Base-by-base conservation (phyloP, 495 filamentous ascomycete genomes). In the Penicillium nucicola region DNA sequence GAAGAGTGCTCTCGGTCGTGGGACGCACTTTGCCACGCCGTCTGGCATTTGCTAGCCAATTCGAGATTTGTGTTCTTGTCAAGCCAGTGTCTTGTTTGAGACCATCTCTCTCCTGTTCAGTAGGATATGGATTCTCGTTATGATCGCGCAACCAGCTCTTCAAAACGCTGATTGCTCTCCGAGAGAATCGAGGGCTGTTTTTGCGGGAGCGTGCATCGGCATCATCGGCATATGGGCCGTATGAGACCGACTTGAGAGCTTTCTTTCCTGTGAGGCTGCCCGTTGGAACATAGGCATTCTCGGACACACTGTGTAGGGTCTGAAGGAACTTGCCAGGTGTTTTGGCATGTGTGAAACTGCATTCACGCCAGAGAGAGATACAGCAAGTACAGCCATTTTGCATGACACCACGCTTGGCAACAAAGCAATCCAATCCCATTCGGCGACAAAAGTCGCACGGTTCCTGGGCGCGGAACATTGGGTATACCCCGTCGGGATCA, bases 41-140 rank as follows among this genome's bases (percentile, higher is more conserved):
- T 33, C 89, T 83, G 46, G 89, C 87, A 65, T 95, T 95, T 42
- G 89, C 89, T 10, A 95, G 78, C 89, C 89, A 93, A 61, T 92
- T 92, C 19, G 82, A 83, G 42, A 95, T 88, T 64, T 95, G 89
- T 10, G 74, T 84, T 55, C 83, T 79, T 53, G 76, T 89, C 20
- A 95, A 77, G 11, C 88, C 88, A 2, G 89, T 95, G 50, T 79
- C 76, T 37, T 76, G 69, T 60, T 86, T 83, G 15, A 95, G 76
- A 55, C 81, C 75, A 36, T 89, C 84, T 65, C 90, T 92, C 61
- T 93, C 86, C 35, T 85, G 78, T 19, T 92, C 88, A 22, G 76
- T 90, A 13, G 89, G 89, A 64, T 95, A 95, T 0, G 89, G 89
- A 58, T 91, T 84, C 40, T 84, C 77, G 57, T 76, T 77, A 65